Base-by-base conservation (phyloP, 2,329 filamentous ascomycete genomes). In the Diaporthe citri region DNA sequence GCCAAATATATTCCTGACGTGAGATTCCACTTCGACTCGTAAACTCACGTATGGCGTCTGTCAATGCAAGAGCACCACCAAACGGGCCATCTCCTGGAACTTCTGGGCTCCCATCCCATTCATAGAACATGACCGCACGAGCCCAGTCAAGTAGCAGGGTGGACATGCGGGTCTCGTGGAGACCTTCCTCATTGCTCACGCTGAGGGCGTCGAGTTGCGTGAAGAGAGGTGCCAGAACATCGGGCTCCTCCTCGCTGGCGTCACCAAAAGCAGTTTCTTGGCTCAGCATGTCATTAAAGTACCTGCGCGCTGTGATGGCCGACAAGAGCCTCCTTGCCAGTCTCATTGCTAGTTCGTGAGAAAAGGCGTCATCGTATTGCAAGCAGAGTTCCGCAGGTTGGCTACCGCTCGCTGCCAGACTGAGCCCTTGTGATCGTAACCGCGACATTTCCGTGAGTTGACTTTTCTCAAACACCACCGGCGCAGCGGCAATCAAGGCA, bases 51-150 rank as follows among this genome's bases (percentile, higher is more conserved):
- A 97, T 89, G 34, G 91, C 89, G 41, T 90, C 87, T 62, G 97
- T 90, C 41, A 97, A 88, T 64, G 92, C 91, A 55, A 98, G 85
- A 10, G 95, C 95, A 71, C 94, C 93, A 20, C 94, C 94, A 76
- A 95, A 93, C 20, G 93, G 88, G 41, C 93, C 91, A 79, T 93
- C 92, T 72, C 90, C 91, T 3, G 91, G 87, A 70, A 97, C 89
- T 57, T 92, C 89, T 1, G 94, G 89, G 72, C 90, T 90, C 0
- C 95, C 94, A 80, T 96, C 90, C 96, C 96, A 98, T 76, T 94
- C 91, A 73, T 92, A 91, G 59, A 97, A 84, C 80, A 98, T 90
- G 1, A 97, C 88, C 0, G 93, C 92, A 75, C 93, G 88, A 28
- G 93, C 90, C 93, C 93, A 95, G 79, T 95, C 93, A 36, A 95